Base-by-base conservation (phyloP, 345 rosid genomes). In the Eucalyptus sideroxylon region DNA sequence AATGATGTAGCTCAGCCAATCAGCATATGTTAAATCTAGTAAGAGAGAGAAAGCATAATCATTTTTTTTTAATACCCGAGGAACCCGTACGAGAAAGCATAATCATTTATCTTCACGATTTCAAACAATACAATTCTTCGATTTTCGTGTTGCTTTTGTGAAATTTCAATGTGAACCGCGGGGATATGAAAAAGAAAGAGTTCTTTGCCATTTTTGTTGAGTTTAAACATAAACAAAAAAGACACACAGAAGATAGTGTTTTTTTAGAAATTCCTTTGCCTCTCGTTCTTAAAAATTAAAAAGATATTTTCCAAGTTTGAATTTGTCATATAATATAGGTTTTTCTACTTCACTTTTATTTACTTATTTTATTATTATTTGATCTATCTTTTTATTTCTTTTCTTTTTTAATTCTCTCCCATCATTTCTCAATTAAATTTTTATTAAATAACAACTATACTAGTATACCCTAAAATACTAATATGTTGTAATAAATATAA, bases 101-200 rank as follows among this genome's bases (percentile, higher is more conserved):
- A 5, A 67, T 67, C 11, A 16, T 67, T 67, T 67, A 16, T 31
- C 6, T 69, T 17, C 7, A 9, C 0, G 0, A 2, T 69, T 31
- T 17, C 6, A 9, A 31, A 67, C 0, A 16, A 8, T 31, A 67
- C 1, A 67, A 34, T 16, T 2, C 19, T 67, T 67, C 3, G 0
- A 69, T 1, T 0, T 16, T 31, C 0, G 0, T 15, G 3, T n/a
- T 0, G 1, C 77, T 65, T 65, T 65, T 6, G 2, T 3, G 12
- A 31, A 69, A 34, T 16, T 51, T 50, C 19, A 50, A 50, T 50
- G 53, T 0, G 7, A 15, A 50, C 53, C 7, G 0, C 3, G 3
- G 1, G 6, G 19, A 50, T 50, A 16, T 16, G 19, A 50, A 50
- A 50, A 50, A 50, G 8, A 16, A 50, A 50, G 19, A 6, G 53